Conservation (phyloP, 2,329 filamentous ascomycete genomes). For the Aureobasidium uvarum region DNA sequence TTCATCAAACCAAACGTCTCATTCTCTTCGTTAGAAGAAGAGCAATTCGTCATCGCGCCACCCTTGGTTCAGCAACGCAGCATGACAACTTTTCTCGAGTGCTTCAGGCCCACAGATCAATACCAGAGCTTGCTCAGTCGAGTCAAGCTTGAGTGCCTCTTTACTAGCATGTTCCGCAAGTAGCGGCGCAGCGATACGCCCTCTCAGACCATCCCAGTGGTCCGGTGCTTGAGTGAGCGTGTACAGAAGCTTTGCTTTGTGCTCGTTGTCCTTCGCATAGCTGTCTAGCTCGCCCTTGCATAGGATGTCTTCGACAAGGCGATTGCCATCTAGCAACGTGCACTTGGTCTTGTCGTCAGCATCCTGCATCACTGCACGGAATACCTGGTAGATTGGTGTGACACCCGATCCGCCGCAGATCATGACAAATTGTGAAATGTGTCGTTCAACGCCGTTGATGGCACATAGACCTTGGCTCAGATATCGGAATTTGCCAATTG, state of each 20-base stretch:
- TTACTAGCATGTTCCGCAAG: slow-evolving; percentile 57
- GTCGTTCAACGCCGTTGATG: slow-evolving; percentile 57
- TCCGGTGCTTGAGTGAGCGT: slow-evolving; percentile 64
- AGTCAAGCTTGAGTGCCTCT: slow-evolving; percentile 34
- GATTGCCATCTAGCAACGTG: slow-evolving; percentile 74
- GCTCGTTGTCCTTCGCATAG: slow-evolving; percentile 54
- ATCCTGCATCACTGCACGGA: slow-evolving; percentile 70
- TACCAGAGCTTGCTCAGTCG: slow-evolving; percentile 58
- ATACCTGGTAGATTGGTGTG: slow-evolving; percentile 85
- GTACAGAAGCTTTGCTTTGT: slow-evolving; percentile 64
- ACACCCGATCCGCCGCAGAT: slow-evolving; percentile 86
- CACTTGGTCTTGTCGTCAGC: slow-evolving; percentile 63
- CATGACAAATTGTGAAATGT: slow-evolving; percentile 73
- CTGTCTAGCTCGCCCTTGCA: slow-evolving; percentile 69
- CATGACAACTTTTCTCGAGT: slow-evolving; percentile 66
- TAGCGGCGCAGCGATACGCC: slow-evolving; percentile 64
- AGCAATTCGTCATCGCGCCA: slow-evolving; percentile 72
- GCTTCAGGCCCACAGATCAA: slow-evolving; percentile 76
- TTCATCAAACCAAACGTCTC: background rate
- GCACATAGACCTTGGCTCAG: slow-evolving; percentile 63
- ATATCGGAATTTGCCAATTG: slow-evolving; percentile 83
- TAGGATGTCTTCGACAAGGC: slow-evolving; percentile 76
- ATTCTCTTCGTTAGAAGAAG: slow-evolving; percentile 60
- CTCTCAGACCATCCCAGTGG: slow-evolving; percentile 66
- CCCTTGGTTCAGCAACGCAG: slow-evolving; percentile 59